Conservation (phyloP, 441 rosid species). For the Dalechampia spathulata region DNA sequence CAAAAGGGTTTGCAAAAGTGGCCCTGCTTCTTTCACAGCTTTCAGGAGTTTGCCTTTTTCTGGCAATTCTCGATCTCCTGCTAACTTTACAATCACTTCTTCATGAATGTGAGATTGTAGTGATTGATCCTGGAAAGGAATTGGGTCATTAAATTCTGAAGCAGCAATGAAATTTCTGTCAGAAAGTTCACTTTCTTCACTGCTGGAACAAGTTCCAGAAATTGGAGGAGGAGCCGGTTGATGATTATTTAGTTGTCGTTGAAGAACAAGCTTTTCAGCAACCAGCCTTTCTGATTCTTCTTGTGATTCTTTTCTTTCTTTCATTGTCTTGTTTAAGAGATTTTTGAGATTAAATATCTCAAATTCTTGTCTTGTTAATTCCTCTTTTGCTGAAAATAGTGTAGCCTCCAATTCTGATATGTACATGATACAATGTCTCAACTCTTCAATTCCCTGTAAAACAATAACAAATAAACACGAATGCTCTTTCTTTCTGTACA, state of each 20-base stretch:
- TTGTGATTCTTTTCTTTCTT: constrained; percentile 53
- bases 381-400: constrained; percentile 52
- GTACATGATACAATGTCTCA: constrained; percentile 42
- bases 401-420: constrained; percentile 59
- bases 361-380: constrained; percentile 43
- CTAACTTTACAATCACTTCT: constrained; percentile 24
- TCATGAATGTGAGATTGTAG: constrained; percentile 1
- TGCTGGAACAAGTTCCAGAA: constrained; percentile 19
- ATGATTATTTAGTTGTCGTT: constrained; percentile 30
- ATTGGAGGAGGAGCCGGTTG: constrained; percentile 15
- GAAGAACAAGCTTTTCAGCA: constrained; percentile 35
- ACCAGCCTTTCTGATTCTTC: constrained; percentile 34
- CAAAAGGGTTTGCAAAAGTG: constrained; percentile 73
- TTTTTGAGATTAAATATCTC: constrained; percentile 48
- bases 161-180: constrained; percentile 12
- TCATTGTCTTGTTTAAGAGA: constrained; percentile 30
- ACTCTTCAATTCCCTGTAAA: constrained; percentile 53
- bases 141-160: constrained; percentile 9
- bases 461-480: background rate
- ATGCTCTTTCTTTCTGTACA: no score
- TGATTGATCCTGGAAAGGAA: background rate
- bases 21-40: constrained; percentile 87
- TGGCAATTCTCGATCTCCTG: constrained; percentile 56
- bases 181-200: constrained; percentile 23
- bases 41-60: constrained; percentile 81